A percentile compares a stretch with the other conserved stretches of the same genome.
phyloP scores from a whole-genome alignment of 2,329 filamentous ascomycete genomes.

The Fusarium neocosmosporiellum region DNA sequence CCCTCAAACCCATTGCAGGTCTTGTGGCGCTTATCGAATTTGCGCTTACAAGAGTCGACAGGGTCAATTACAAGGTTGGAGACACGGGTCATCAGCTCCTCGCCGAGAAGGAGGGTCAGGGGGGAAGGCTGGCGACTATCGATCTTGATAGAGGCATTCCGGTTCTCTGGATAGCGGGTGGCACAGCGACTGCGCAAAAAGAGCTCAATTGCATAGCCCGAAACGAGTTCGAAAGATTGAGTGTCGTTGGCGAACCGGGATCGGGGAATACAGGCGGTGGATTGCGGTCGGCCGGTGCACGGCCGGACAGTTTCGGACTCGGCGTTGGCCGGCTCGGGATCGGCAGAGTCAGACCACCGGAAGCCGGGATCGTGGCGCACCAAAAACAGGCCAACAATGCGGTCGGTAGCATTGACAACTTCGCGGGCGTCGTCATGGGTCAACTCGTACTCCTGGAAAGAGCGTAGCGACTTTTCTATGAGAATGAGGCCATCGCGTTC shows the following conservation, averaged over 20 bases:
- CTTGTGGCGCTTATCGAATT: slow-evolving; percentile 54
- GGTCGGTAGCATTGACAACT: slow-evolving; percentile 60
- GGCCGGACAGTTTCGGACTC: slow-evolving; percentile 55
- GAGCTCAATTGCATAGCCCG: slow-evolving; percentile 63
- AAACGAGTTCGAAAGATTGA: slow-evolving; percentile 46
- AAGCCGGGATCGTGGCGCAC: slow-evolving; percentile 62
- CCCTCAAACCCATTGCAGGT: slow-evolving; percentile 51
- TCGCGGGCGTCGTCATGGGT: slow-evolving; percentile 58
- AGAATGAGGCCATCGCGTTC: slow-evolving; percentile 54
- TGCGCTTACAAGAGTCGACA: slow-evolving; percentile 54
- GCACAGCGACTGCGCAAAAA: slow-evolving; percentile 56
- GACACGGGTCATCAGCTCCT: slow-evolving; percentile 60
- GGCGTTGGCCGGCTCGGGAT: slow-evolving; percentile 52
- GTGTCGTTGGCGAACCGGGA: slow-evolving; percentile 57
- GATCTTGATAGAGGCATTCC: slow-evolving; percentile 52
- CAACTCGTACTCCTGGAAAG: slow-evolving; percentile 61
- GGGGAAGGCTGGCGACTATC: slow-evolving; percentile 61
- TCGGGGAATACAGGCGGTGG: slow-evolving; percentile 56
- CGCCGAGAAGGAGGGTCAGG: slow-evolving; percentile 57
- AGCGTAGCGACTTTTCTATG: slow-evolving; percentile 59
- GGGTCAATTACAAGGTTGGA: slow-evolving; percentile 55
- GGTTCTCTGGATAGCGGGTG: slow-evolving; percentile 51
- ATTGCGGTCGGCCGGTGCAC: slow-evolving; percentile 55
- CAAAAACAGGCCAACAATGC: slow-evolving; percentile 63
- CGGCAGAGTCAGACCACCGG: slow-evolving; percentile 56